phyloP scores from a whole-genome alignment of 2,329 filamentous ascomycete genomes.

The Clonostachys chloroleuca region DNA sequence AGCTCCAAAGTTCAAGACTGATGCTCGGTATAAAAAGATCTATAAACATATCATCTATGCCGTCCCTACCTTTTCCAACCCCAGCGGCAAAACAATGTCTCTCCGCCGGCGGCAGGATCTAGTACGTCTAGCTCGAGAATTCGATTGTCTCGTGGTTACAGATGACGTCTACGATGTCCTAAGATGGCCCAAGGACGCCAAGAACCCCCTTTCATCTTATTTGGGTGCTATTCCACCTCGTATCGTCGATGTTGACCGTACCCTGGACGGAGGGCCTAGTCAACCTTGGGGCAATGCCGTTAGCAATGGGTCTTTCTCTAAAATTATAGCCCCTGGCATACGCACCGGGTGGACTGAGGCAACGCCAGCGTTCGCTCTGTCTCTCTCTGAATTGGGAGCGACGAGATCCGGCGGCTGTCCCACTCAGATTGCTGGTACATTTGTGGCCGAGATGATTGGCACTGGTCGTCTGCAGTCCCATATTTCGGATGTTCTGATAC shows the following conservation, averaged over 20 bases:
- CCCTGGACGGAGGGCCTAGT: constrained; percentile 33
- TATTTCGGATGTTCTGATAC: constrained; percentile 9
- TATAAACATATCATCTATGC: constrained; percentile 66
- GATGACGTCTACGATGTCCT: constrained; percentile 74
- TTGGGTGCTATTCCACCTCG: constrained; percentile 35
- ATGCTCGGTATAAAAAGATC: constrained; percentile 48
- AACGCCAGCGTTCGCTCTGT: constrained; percentile 1
- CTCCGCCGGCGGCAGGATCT: constrained; percentile 49
- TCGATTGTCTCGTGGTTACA: constrained; percentile 59
- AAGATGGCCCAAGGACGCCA: constrained; percentile 41
- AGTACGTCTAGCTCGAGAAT: constrained; percentile 55
- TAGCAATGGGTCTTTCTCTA: constrained; percentile 66
- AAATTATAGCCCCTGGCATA: constrained; percentile 58
- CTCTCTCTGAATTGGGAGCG: constrained; percentile 1
- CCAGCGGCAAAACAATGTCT: constrained; percentile 61
- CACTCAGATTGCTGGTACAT: constrained; percentile 3
- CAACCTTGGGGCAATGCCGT: constrained; percentile 59
- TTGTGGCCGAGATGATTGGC: constrained; percentile 10
- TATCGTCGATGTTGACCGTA: constrained; percentile 33
- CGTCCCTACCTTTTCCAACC: constrained; percentile 68
- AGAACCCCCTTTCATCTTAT: neutral
- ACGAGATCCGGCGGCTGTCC: constrained; percentile 4
- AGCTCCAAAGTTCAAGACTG: constrained; percentile 41
- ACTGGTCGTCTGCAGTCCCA: constrained; percentile 9
- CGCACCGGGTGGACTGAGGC: constrained; percentile 50